A percentile compares a stretch with the other conserved stretches of the same genome.
These are phyloP conservation scores for Pythium biforme DNA, from an alignment of 352 stramenopile species.

Conservation along the genomic window DNA sequence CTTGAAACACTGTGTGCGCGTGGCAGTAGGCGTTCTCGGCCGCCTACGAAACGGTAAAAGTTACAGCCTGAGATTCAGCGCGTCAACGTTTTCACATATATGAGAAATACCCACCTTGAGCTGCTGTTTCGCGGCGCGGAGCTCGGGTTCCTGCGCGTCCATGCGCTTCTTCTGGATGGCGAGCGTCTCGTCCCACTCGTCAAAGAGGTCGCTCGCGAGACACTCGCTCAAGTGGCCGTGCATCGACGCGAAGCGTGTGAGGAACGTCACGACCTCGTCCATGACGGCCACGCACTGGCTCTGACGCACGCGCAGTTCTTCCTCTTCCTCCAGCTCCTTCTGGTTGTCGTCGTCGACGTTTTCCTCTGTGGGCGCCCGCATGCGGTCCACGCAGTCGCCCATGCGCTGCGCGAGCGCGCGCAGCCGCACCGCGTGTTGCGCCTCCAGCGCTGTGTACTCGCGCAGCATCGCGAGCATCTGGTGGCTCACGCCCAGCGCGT, in stretches of 20 bases:
- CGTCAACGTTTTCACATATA: background rate
- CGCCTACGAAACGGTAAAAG: background rate
- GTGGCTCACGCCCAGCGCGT: slow-evolving; percentile 22
- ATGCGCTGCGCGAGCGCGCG: slow-evolving; percentile 23
- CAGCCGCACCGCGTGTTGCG: slow-evolving; percentile 26
- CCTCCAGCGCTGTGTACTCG: slow-evolving; percentile 31
- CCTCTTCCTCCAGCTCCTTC: background rate
- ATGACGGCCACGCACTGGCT: slow-evolving; percentile 31
- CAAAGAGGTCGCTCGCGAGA: slow-evolving; percentile 25
- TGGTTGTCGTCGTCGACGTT: background rate
- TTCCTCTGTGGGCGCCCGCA: slow-evolving; percentile 8
- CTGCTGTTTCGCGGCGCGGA: slow-evolving; percentile 4
- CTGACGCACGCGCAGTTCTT: slow-evolving; percentile 13
- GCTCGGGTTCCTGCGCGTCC: slow-evolving; percentile 17
- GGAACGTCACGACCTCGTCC: slow-evolving; percentile 37
- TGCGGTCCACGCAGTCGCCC: slow-evolving; percentile 28
- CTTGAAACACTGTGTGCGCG: slow-evolving; percentile 10
- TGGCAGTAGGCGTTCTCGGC: slow-evolving; percentile 14
- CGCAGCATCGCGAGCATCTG: slow-evolving; percentile 33
- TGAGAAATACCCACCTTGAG: slow-evolving; percentile 9
- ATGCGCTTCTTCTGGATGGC: slow-evolving; percentile 21
- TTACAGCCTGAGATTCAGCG: background rate
- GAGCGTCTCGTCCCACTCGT: slow-evolving; percentile 26
- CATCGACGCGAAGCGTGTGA: slow-evolving; percentile 32
- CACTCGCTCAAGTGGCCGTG: slow-evolving; percentile 30